Conservation (phyloP, 768 basidiomycete species). For the Podaxis sp. region DNA sequence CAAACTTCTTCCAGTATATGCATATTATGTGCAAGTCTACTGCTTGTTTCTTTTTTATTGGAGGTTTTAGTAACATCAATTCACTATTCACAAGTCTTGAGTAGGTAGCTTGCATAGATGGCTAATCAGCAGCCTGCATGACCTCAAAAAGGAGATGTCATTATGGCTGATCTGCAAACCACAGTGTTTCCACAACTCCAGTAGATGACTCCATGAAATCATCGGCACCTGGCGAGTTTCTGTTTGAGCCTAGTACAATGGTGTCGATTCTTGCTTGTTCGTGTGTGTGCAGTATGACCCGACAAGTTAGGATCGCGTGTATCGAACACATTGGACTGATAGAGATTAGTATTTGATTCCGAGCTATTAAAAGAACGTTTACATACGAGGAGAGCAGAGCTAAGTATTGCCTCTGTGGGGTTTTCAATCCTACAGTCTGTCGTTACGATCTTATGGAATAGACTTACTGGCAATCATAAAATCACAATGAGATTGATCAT, state of each 20-base stretch:
- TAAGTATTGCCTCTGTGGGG: background rate
- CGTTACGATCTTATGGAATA: background rate
- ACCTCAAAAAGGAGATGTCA: no score
- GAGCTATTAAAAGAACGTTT: background rate
- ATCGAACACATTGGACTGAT: slow-evolving; percentile 7
- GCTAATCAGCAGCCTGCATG: no score
- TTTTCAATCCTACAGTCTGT: background rate
- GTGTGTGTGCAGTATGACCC: slow-evolving; percentile 9
- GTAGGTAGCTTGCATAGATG: no score
- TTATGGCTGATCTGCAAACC: no score
- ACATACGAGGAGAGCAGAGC: background rate
- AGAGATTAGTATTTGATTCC: background rate
- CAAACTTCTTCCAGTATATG: no score
- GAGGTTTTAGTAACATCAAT: no score
- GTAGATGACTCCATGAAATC: no score
- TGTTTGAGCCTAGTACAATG: background rate
- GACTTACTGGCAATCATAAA: background rate
- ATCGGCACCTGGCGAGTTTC: no score
- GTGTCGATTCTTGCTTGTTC: background rate
- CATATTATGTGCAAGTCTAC: no score
- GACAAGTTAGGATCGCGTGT: slow-evolving; percentile 8
- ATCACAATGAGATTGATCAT: slow-evolving; percentile 1
- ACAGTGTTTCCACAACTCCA: no score
- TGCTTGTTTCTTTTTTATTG: no score
- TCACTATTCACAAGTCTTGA: no score